Evolutionary conservation across 129 eudicot species (phyloP).

Genomic region (Escallonia herrerae): DNA sequence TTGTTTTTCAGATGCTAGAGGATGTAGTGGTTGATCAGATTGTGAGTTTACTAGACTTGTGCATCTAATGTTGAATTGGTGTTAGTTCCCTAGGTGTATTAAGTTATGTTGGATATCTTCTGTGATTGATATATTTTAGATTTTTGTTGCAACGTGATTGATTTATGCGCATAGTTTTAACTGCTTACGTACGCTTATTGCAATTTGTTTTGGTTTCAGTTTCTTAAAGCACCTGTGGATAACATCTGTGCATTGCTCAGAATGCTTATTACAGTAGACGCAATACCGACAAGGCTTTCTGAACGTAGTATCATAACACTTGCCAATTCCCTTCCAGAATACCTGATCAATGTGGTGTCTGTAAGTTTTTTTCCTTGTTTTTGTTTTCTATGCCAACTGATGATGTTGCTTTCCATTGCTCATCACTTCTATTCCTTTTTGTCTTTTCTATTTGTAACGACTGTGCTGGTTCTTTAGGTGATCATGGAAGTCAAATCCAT

Average conservation of each 20-base stretch:
- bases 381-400: neutral
- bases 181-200: no score
- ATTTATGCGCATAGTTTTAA: no score
- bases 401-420: no score
- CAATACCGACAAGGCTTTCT: slow-evolving; percentile 53
- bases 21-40: slow-evolving; percentile 53
- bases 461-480: no score
- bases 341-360: slow-evolving; percentile 46
- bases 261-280: slow-evolving; percentile 62
- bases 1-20: slow-evolving; percentile 72
- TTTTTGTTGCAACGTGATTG: no score
- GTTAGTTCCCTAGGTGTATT: no score
- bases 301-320: slow-evolving; percentile 43
- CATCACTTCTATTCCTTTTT: no score
- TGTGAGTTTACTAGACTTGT: slow-evolving; percentile 34
- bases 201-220: slow-evolving; percentile 25
- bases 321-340: slow-evolving; percentile 50
- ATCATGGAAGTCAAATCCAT: no score
- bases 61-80: neutral
- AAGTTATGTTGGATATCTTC: neutral
- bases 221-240: slow-evolving; percentile 39
- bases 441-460: no score
- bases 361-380: slow-evolving; percentile 41
- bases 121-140: neutral
- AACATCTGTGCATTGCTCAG: slow-evolving; percentile 74